Evolutionary conservation across 306 rosid genomes (phyloP), one percentile per base, ranked within the genome.

Genomic region (Fagus crenata): DNA sequence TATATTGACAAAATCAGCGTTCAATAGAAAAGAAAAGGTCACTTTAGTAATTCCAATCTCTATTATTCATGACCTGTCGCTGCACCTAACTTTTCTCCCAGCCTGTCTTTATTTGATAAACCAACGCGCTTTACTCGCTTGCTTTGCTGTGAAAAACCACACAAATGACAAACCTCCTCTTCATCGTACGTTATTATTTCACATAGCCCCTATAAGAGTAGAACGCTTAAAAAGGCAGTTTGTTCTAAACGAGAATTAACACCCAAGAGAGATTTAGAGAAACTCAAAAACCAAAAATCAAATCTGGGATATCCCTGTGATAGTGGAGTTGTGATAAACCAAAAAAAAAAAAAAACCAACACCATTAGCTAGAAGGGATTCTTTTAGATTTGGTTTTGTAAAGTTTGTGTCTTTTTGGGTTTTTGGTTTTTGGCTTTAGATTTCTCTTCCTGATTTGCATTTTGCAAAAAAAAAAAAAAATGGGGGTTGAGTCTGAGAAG

Each of bases 401-500:
- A 22, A 22, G 14, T 9, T 46, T 39, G 7, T 43, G 49, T 43
- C 49, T 46, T 9, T 9, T 46, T 43, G 28, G 28, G 28, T 43
- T 43, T 39, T 39, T 43, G 7, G 0, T 43, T 39, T 39, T 0
- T 39, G 2, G 2, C 4, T 15, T 22, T 58, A 31, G 64, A 31
- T 58, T 18, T 58, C 32, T 58, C 31, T 58, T 33, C 42, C 7
- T 11, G 53, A 1, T 69, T 28, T 69, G 15, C 15, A 42, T 69
- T 41, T 1, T 35, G 42, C 28, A 22, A 22, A 22, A 22, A 22
- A 22, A 22, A 22, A 12, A 4, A 5, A 78, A 40, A 71, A 85
- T 85, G 85, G 88, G 72, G 59, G 75, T n/a, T 17, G 78, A 81
- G 59, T 75, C 31, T 17, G 78, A 81, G 81, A 81, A 54, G 68